Conservation (phyloP, 768 basidiomycete genomes). For the Podaxis sp. region DNA sequence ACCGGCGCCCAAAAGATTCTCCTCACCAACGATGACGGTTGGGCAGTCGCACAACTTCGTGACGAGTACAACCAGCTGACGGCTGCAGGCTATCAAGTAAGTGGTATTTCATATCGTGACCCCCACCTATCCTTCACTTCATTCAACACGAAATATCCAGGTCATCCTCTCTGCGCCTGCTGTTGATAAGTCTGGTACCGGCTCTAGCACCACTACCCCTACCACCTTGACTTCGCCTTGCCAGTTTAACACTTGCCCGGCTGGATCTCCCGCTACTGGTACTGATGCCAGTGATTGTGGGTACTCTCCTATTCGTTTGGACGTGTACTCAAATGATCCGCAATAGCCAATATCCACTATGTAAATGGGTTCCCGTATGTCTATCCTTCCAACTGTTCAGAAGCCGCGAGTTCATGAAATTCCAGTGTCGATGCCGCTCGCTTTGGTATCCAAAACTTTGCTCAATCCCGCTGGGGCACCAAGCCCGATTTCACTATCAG, state of each 20-base stretch:
- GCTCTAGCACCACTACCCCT: slow-evolving; percentile 32
- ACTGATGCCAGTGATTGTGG: slow-evolving; percentile 26
- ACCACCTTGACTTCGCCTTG: slow-evolving; percentile 31
- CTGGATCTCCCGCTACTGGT: slow-evolving; percentile 39
- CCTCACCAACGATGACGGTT: slow-evolving; percentile 32
- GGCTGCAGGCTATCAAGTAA: slow-evolving; percentile 35
- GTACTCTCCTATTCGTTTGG: background rate
- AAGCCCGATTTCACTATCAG: slow-evolving; percentile 45
- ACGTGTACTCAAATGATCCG: background rate
- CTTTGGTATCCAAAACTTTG: slow-evolving; percentile 45
- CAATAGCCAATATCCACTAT: slow-evolving; percentile 38
- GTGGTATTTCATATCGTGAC: slow-evolving; percentile 10
- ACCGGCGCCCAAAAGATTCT: slow-evolving; percentile 20
- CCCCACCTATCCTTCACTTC: background rate
- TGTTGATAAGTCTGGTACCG: slow-evolving; percentile 41
- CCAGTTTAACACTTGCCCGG: slow-evolving; percentile 42
- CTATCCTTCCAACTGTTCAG: background rate
- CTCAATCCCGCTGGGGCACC: slow-evolving; percentile 33
- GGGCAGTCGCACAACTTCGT: slow-evolving; percentile 45
- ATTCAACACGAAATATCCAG: slow-evolving; percentile 20
- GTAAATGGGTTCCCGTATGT: slow-evolving; percentile 42
- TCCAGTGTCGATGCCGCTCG: slow-evolving; percentile 35
- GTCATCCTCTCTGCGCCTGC: slow-evolving; percentile 45
- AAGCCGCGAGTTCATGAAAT: background rate
- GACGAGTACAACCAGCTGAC: slow-evolving; percentile 35